Evolutionary conservation across 805 yeast species (phyloP), one percentile per base, ranked within the genome.

Genomic region (Sugiyamaella americana): DNA sequence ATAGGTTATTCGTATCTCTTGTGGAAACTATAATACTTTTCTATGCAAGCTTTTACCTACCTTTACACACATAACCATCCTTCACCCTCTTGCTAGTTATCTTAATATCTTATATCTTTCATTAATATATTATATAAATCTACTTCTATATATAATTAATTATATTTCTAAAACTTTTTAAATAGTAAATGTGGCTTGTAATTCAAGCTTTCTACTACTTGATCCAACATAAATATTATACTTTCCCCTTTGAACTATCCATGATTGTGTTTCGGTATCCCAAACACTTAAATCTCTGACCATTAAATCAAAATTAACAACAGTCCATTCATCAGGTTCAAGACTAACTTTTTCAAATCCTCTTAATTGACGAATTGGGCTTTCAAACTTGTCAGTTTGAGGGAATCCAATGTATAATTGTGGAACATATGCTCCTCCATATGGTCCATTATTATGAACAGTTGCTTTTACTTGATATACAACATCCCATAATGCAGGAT

Each of bases 401-500:
- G 58, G 60, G 46, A 72, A 70, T 49, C 75, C 79, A 47, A 78
- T 63, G 57, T 77, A 78, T 44, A 78, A 58, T 57, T 78, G 81
- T 10, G 73, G 72, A 21, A 74, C 81, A 51, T 66, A 70, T 3
- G 71, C 71, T 1, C 81, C 82, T 16, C 61, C 62, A 24, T 58
- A 56, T 5, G 64, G 62, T 0, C 83, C 83, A 19, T 65, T 69
- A 51, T 78, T 78, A 37, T 66, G 62, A n/a, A 78, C 69, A 19
- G 57, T 60, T 2, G 72, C 79, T 29, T 63, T 61, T 2, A 76
- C 76, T 42, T 68, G 59, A 53, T 74, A 75, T 40, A 74, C 61
- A 1, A 64, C 64, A 37, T 76, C 77, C 82, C 82, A 79, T 34
- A 79, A 65, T 0, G 76, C 80, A 3, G 78, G 79, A 57, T 78